phyloP scores from a whole-genome alignment of 345 rosid genomes.

The Kandelia obovata region DNA sequence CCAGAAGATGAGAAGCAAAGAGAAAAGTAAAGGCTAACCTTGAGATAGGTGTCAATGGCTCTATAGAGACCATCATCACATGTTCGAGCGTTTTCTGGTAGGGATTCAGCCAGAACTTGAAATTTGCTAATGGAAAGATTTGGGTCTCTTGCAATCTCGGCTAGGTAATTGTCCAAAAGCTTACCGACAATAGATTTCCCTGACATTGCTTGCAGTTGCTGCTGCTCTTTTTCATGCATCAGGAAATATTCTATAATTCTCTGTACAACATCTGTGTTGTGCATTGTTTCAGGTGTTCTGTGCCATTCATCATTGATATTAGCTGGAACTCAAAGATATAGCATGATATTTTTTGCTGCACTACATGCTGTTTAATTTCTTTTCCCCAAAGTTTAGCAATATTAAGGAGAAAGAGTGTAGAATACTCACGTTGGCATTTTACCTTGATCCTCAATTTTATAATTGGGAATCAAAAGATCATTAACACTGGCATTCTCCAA shows the following conservation, averaged over 20 bases:
- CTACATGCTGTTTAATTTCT: neutral
- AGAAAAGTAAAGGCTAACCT: constrained; percentile 43
- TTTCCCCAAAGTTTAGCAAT: constrained; percentile 10
- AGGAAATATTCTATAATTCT: constrained; percentile 73
- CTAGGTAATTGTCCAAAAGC: constrained; percentile 76
- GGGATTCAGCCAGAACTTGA: constrained; percentile 69
- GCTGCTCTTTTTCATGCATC: constrained; percentile 76
- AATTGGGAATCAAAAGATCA: constrained; percentile 78
- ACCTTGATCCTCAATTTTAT: constrained; percentile 50
- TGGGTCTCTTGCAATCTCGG: constrained; percentile 76
- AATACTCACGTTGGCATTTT: constrained; percentile 44
- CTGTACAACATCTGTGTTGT: constrained; percentile 63
- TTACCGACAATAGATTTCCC: constrained; percentile 61
- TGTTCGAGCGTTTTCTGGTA: constrained; percentile 61
- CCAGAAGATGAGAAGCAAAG: neutral
- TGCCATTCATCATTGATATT: constrained; percentile 16
- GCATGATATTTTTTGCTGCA: neutral
- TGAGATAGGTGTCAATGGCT: constrained; percentile 86
- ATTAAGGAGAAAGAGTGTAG: constrained; percentile 11
- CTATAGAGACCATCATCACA: constrained; percentile 87
- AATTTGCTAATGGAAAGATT: constrained; percentile 68
- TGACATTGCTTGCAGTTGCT: constrained; percentile 34
- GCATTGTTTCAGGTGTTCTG: constrained; percentile 68
- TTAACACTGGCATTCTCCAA: constrained; percentile 63
- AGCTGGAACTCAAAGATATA: neutral